Conservation (phyloP, 148 eudicot genomes). For the Camellia granthamiana region DNA sequence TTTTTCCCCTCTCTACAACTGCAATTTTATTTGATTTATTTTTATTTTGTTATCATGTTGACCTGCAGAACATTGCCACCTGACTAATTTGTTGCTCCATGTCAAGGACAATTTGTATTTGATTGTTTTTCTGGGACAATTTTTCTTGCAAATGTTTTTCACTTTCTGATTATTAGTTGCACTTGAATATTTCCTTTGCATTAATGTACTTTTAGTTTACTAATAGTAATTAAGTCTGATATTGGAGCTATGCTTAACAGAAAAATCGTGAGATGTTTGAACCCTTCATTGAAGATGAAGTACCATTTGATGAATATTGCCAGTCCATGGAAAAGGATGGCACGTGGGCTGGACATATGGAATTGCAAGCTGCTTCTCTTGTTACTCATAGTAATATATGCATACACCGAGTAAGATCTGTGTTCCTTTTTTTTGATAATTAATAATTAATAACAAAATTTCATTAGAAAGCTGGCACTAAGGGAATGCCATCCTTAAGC, state of each 20-base stretch:
- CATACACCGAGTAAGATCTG: conserved; percentile 68
- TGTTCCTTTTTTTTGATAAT: neutral
- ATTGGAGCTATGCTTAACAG: conserved; percentile 34
- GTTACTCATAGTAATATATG: conserved; percentile 78
- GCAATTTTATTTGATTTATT: no score
- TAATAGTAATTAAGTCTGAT: conserved; percentile 7
- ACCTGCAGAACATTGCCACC: neutral
- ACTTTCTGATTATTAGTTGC: neutral
- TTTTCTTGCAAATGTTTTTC: neutral
- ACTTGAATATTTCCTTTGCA: neutral
- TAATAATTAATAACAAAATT: no score
- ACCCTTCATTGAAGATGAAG: conserved; percentile 94
- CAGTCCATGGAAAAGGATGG: conserved; percentile 87
- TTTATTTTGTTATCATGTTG: no score
- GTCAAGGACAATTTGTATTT: neutral
- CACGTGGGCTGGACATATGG: conserved; percentile 99
- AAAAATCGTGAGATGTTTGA: conserved; percentile 75
- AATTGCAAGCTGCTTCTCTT: conserved; percentile 95
- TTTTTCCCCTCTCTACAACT: neutral
- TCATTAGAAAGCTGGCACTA: no score
- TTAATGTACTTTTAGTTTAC: neutral
- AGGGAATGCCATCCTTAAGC: no score
- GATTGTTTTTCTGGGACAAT: neutral
- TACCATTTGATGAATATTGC: conserved; percentile 86
- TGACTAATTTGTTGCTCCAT: neutral